Conservation (phyloP, 805 yeast species). For the Candida corydali region DNA sequence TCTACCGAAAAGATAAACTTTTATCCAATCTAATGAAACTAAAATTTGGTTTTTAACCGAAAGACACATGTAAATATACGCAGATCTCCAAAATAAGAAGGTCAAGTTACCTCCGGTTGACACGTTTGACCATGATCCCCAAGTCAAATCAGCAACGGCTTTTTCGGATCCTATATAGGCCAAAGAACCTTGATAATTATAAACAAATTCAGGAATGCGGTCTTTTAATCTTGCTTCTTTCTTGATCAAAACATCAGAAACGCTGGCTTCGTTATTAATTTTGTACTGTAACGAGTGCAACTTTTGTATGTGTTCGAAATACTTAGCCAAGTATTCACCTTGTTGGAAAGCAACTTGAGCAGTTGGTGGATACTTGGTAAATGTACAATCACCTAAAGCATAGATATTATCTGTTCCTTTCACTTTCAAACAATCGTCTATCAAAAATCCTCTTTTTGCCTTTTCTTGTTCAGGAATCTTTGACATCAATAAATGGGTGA, state of each 20-base stretch:
- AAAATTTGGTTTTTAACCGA: conserved; percentile 83
- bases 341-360: conserved; percentile 97
- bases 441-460: conserved; percentile 85
- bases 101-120: conserved; percentile 83
- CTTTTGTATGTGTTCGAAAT: conserved; percentile 61
- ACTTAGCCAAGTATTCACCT: conserved; percentile 74
- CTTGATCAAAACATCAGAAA: conserved; percentile 41
- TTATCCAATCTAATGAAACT: conserved; percentile 85
- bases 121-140: conserved; percentile 75
- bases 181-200: conserved; percentile 86
- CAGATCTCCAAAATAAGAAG: conserved; percentile 91
- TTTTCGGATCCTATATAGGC: conserved; percentile 92
- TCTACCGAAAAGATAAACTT: conserved; percentile 85
- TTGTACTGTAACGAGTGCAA: conserved; percentile 54
- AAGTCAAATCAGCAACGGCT: conserved; percentile 87
- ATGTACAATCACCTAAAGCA: conserved; percentile 94
- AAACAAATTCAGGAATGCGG: conserved; percentile 60
- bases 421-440: conserved; percentile 76
- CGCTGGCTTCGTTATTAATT: conserved; percentile 36
- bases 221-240: conserved; percentile 40
- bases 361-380: conserved; percentile 88
- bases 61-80: conserved; percentile 89
- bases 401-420: conserved; percentile 80
- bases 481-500: conserved; percentile 61
- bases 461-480: conserved; percentile 72